Conservation (phyloP, 2,329 filamentous ascomycete genomes). For the Raffaelea ambrosiae region DNA sequence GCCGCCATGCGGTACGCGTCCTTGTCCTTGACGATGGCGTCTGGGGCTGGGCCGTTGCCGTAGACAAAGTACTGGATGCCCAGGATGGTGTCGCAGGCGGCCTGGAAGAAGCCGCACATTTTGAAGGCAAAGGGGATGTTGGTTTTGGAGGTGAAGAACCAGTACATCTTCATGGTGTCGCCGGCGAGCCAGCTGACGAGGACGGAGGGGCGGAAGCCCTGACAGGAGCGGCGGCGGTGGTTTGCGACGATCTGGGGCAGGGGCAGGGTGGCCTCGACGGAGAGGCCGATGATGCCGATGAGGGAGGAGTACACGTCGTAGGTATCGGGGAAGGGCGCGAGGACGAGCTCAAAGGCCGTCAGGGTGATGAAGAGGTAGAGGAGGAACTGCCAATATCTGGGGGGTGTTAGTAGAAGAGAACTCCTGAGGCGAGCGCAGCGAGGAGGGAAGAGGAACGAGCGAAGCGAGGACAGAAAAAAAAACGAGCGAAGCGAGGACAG, state of each 20-base stretch:
- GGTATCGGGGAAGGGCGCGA: conserved; percentile 48
- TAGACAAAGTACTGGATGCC: conserved; percentile 69
- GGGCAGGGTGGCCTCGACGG: conserved; percentile 73
- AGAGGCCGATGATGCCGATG: conserved; percentile 67
- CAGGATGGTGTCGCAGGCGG: conserved; percentile 64
- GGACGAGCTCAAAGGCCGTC: conserved; percentile 55
- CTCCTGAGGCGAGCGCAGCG: background rate
- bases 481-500: background rate
- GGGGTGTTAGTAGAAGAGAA: background rate
- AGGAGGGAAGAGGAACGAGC: background rate
- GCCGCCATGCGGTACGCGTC: background rate
- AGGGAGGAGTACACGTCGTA: conserved; percentile 58
- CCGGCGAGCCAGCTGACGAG: conserved; percentile 71
- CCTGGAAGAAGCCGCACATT: conserved; percentile 74
- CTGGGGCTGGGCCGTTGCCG: conserved; percentile 40
- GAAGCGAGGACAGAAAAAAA: background rate
- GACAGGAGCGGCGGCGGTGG: conserved; percentile 58
- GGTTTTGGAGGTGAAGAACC: conserved; percentile 66
- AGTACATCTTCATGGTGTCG: conserved; percentile 81
- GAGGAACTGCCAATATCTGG: conserved; percentile 70
- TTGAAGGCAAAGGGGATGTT: conserved; percentile 74
- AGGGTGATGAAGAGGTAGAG: conserved; percentile 57
- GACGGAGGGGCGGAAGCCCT: conserved; percentile 69
- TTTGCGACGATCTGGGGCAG: conserved; percentile 72
- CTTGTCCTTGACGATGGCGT: background rate